Evolutionary conservation across 2,329 filamentous ascomycete genomes (phyloP).

Genomic region (Diaporthe humulicola): DNA sequence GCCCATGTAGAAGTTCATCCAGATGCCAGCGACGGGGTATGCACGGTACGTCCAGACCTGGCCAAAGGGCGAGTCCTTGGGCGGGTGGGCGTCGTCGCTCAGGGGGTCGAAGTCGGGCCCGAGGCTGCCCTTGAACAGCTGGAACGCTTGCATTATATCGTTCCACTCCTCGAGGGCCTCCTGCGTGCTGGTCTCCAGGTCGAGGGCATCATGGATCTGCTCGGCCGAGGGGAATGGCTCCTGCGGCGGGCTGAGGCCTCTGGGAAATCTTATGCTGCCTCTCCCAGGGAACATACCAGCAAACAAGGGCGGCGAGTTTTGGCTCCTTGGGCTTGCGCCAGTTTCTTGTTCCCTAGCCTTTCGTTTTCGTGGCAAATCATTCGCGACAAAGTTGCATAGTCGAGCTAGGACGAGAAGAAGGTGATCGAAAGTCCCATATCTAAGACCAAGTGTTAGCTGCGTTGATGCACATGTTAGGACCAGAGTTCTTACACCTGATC

Average conservation of each 20-base stretch:
- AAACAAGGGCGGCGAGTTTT: slow-evolving; percentile 60
- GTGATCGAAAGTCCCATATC: slow-evolving; percentile 92
- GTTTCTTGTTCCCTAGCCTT: slow-evolving; percentile 71
- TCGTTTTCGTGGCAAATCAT: slow-evolving; percentile 84
- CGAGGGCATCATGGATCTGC: slow-evolving; percentile 59
- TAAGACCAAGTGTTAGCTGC: slow-evolving; percentile 50
- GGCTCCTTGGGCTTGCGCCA: slow-evolving; percentile 57
- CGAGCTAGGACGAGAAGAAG: slow-evolving; percentile 85
- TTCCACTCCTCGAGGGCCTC: slow-evolving; percentile 85
- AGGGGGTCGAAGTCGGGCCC: slow-evolving; percentile 84
- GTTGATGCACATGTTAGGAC: not conserved
- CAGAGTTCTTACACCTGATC: slow-evolving; percentile 74
- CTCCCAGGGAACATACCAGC: slow-evolving; percentile 68
- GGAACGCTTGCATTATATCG: slow-evolving; percentile 78
- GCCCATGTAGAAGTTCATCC: slow-evolving; percentile 89
- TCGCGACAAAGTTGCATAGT: slow-evolving; percentile 81
- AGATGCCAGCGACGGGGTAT: slow-evolving; percentile 88
- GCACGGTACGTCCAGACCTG: slow-evolving; percentile 84
- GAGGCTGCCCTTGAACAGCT: slow-evolving; percentile 74
- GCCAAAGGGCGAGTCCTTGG: slow-evolving; percentile 83
- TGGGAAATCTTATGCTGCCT: slow-evolving; percentile 63
- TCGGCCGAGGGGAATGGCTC: slow-evolving; percentile 55
- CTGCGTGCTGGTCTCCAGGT: slow-evolving; percentile 75
- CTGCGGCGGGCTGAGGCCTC: slow-evolving; percentile 67
- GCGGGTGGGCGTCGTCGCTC: slow-evolving; percentile 72